These are phyloP conservation scores for Pleurozium schreberi DNA, from an alignment of 225 moss, liverwort and hornwort genomes.

Conservation along the genomic window DNA sequence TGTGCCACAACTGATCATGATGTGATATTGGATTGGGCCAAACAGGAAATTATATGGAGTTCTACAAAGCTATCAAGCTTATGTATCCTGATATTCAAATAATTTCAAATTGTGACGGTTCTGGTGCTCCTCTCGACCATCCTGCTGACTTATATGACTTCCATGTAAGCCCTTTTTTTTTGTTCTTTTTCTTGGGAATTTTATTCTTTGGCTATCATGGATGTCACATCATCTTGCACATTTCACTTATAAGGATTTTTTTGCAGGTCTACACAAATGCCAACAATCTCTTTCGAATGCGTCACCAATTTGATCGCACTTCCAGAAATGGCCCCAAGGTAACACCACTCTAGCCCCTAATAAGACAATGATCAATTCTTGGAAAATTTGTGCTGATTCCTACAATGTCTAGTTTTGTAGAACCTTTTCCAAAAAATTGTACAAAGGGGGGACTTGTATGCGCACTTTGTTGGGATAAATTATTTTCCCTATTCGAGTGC, in stretches of 20 bases:
- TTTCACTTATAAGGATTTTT: background rate
- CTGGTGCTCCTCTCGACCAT: slow-evolving; percentile 48
- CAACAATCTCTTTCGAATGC: slow-evolving; percentile 25
- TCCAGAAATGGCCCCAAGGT: slow-evolving; percentile 28
- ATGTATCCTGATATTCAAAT: slow-evolving; percentile 66
- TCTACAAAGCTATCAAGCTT: slow-evolving; percentile 79
- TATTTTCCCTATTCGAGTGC: no score
- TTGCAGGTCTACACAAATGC: slow-evolving; percentile 35
- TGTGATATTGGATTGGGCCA: background rate
- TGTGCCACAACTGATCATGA: background rate
- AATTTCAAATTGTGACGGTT: slow-evolving; percentile 89
- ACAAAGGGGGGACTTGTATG: no score
- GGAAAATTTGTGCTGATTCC: background rate
- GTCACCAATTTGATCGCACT: slow-evolving; percentile 15
- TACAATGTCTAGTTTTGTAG: background rate
- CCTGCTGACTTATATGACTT: slow-evolving; percentile 89
- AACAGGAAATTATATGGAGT: slow-evolving; percentile 74
- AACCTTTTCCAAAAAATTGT: background rate
- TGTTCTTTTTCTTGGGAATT: background rate
- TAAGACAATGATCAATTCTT: background rate
- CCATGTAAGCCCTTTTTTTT: slow-evolving; percentile 11
- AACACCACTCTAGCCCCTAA: background rate
- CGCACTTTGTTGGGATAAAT: background rate
- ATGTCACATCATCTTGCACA: background rate
- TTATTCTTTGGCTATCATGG: background rate